Evolutionary conservation across 495 filamentous ascomycete species (phyloP), one percentile per base, ranked within the genome.

Genomic region (Staphylotrichum longicolle): DNA sequence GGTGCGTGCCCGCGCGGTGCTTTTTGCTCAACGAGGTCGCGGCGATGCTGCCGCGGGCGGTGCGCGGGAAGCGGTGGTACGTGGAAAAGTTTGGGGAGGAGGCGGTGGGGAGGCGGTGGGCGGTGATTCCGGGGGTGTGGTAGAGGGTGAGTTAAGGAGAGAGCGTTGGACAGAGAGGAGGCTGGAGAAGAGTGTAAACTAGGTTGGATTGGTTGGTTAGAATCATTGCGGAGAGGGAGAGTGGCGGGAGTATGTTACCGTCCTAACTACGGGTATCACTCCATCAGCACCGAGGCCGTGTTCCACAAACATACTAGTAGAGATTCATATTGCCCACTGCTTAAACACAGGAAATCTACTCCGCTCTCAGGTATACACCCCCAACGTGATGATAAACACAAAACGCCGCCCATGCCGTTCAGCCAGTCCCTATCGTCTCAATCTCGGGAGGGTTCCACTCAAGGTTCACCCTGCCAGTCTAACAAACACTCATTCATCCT

Each of bases 31-130:
- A 97, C 70, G 91, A 96, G 70, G 78, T 98, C 47, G 75, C 86
- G 5, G 89, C 91, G 40, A 97, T 98, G 94, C 69, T 95, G 65
- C 94, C 94, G 8, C 82, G 94, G 71, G 94, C 94, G 11, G 72
- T 96, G 46, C 84, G 85, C 61, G 93, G 93, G 32, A 83, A 85
- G 72, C 78, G 82, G 73, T 98, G 94, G 94, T 98, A 98, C 75
- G 77, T 88, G 48, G 80, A 90, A 63, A 90, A 80, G 74, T 98
- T 98, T 80, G 92, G 93, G 32, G 83, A 83, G 72, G 85, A 91
- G 46, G 86, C 82, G 65, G 85, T 96, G 55, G 85, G 83, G 44
- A 81, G 80, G 5, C 83, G 88, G 72, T 93, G 88, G 65, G 93
- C 93, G 14, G 85, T 91, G 33, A 86, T 98, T 67, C 94, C 94